Evolutionary conservation across 345 rosid genomes (phyloP).

Genomic region (Dovyalis caffra): DNA sequence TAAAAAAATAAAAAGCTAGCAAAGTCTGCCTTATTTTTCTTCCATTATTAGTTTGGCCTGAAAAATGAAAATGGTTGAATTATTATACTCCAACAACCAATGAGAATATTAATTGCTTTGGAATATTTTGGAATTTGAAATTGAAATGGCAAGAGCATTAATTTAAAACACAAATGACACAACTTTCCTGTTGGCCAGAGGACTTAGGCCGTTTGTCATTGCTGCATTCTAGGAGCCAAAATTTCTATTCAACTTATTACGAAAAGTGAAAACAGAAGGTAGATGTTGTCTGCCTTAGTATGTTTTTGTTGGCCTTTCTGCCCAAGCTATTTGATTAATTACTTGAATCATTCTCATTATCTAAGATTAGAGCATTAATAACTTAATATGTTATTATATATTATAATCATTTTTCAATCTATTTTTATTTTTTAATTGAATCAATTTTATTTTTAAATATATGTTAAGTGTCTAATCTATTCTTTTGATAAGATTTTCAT

Average conservation of each 20-base stretch:
- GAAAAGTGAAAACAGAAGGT: not conserved
- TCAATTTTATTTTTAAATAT: no score
- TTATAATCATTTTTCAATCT: no score
- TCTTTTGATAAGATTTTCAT: no score
- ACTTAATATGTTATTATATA: no score
- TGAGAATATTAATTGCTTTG: not conserved
- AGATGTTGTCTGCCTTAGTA: not conserved
- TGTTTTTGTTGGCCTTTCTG: not conserved
- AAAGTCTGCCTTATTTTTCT: no score
- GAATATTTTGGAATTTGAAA: not conserved
- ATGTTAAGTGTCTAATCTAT: no score
- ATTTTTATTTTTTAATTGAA: no score
- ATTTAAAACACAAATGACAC: not conserved
- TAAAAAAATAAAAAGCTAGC: no score
- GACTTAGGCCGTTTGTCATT: not conserved
- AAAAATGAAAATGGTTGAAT: not conserved
- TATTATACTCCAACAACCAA: not conserved
- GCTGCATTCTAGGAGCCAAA: not conserved
- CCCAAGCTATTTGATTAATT: not conserved
- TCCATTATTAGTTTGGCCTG: not conserved
- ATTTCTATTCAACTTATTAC: not conserved
- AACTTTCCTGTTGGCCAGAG: not conserved
- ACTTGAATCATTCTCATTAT: no score
- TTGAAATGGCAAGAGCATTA: not conserved
- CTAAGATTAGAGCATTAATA: no score